Base-by-base conservation (phyloP, 2,329 filamentous ascomycete genomes). In the Trichoderma koningii region DNA sequence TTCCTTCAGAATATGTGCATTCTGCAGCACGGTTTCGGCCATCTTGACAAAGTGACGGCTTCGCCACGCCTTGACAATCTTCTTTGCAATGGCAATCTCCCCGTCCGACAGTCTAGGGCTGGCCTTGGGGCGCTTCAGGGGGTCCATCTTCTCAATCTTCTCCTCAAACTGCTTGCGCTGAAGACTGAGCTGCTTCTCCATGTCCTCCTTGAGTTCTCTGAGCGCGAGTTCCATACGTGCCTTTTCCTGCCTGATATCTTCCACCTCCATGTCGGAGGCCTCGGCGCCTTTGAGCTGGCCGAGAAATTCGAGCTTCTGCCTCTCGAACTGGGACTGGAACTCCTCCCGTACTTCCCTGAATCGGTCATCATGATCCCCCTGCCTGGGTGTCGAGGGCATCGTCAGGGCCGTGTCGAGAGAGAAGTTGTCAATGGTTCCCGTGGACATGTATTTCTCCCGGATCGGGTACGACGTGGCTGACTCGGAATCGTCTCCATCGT, bases 391-490 rank as follows among this genome's bases (percentile, higher is more conserved):
- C 0, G 93, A 96, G 2, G 95, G 95, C 83, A 97, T 93, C 0
- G 95, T 99, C 57, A 99, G 82, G 14, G 89, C 90, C 1, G 95
- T 99, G 74, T 99, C 95, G 17, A 99, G 82, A 2, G 94, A 98
- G 72, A 97, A 95, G 74, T 96, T 97, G 77, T 99, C 95, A 61
- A 98, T 84, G 0, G 94, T 97, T 2, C 94, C 94, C 63, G 90
- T 95, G 3, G 93, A 97, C 80, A 97, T 86, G 76, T 98, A 98
- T 73, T 98, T 98, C 71, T 99, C 95, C 59, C 95, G 85, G 34
- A 93, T 83, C 1, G 92, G 89, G 73, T 93, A 97, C 0, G 94
- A 97, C 30, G 89, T 90, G 55, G 90, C 86, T 0, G 94, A 97
- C 70, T 99, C 95, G 62, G 89, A 87, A 74, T 98, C 95, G 64